phyloP scores from a whole-genome alignment of 148 eudicot species.

The Heliosperma pusillum region DNA sequence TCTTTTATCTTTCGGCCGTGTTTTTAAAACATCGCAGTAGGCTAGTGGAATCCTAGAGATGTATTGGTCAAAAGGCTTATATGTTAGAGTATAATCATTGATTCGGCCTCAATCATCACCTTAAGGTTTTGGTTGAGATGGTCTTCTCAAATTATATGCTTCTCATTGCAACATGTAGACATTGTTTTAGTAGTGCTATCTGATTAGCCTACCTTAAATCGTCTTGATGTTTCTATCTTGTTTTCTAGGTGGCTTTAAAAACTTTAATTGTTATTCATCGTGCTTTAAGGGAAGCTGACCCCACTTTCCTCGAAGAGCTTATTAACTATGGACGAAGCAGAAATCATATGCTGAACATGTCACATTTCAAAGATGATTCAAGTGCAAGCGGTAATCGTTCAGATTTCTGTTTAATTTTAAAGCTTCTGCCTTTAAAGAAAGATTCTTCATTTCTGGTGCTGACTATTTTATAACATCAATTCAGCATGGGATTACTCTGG shows the following conservation, averaged over 20 bases:
- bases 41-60: not conserved
- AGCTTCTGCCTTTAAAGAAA: not conserved
- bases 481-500: constrained; percentile 99
- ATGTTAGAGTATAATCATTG: too few species aligned
- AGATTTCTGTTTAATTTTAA: not conserved
- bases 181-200: not conserved
- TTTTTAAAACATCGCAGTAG: not conserved
- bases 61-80: not conserved
- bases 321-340: constrained; percentile 60
- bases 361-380: constrained; percentile 95
- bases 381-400: constrained; percentile 69
- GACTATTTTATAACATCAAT: constrained; percentile 15
- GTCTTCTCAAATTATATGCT: too few species aligned
- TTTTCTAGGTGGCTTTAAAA: constrained; percentile 84
- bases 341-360: constrained; percentile 75
- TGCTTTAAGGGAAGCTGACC: constrained; percentile 87
- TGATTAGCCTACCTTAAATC: constrained; percentile 4
- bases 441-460: constrained; percentile 1
- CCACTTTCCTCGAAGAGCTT: constrained; percentile 83
- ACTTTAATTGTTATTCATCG: constrained; percentile 87
- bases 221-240: not conserved
- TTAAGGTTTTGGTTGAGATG: too few species aligned
- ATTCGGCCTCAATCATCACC: too few species aligned
- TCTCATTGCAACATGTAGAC: not conserved
- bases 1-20: not conserved